Evolutionary conservation across 2,329 filamentous ascomycete species (phyloP), one percentile per base, ranked within the genome.

Genomic region (Microsporum ferrugineum): DNA sequence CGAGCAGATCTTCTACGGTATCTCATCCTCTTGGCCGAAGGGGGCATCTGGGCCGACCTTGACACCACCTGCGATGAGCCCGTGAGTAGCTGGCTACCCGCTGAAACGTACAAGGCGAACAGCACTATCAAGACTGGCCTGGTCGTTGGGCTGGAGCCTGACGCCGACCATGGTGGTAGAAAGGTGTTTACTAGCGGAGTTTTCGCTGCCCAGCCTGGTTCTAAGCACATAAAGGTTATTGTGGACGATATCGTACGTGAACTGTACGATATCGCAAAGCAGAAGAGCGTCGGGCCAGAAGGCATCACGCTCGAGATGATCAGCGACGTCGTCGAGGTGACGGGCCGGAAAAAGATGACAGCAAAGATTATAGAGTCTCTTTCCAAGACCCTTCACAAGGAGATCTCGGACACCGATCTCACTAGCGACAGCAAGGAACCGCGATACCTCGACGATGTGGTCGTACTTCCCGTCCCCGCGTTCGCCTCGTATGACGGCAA

Each of bases 1-100:
- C 71, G 72, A 60, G 76, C 75, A 3, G 76, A 78, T 62, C 68
- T 77, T n/a, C 67, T 78, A 4, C 72, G 75, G 3, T 76, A 77
- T 56, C 63, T 78, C 4, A 67, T 77, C n/a, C 64, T 77, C 0
- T 72, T 71, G 56, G 66, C 71, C 2, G 66, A 77, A 56, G 76
- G 76, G 0, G 76, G 76, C 0, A 68, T 76, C n/a, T 78, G 72
- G 71, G 73, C 68, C 31, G 76, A 78, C 49, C 65, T 77, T 6
- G 75, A 78, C 61, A 69, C 74, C 3, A 64, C 64, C 2, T 75
- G 71, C 61, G 68, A 72, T 59, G 68, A 64, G 33, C 65, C 70
- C 0, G 71, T 77, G 12, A 61, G 65, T 4, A 63, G 71, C 1
- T 77, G 74, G 74, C 67, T 78, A 3, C 75, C 75, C 0, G 31